Conservation (phyloP, 805 yeast species). For the Saturnispora ahearnii region DNA sequence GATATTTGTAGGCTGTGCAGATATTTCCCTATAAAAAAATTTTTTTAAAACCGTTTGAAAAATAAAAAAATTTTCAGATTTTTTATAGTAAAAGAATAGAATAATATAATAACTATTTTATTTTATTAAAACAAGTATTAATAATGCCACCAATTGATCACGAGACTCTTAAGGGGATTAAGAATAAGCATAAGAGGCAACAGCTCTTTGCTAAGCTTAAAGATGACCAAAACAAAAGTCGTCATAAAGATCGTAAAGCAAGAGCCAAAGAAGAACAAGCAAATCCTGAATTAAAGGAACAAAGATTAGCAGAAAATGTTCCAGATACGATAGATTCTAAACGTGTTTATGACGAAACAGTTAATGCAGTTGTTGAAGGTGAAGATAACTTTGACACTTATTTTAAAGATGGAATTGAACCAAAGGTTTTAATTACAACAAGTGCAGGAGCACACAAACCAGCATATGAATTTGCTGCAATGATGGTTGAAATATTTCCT, state of each 20-base stretch:
- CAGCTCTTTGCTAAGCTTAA: constrained; percentile 64
- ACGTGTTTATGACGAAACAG: constrained; percentile 82
- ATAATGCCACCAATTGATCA: constrained; percentile 27
- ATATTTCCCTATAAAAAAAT: neutral
- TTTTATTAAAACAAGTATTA: neutral
- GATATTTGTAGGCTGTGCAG: neutral
- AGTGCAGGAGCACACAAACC: constrained; percentile 75
- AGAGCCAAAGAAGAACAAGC: constrained; percentile 82
- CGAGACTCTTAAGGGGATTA: constrained; percentile 39
- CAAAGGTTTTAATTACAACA: constrained; percentile 86
- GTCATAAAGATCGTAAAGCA: constrained; percentile 68
- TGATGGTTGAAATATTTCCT: constrained; percentile 76
- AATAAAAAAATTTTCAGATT: neutral
- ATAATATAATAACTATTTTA: neutral
- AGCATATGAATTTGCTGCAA: constrained; percentile 86
- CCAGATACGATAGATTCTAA: constrained; percentile 79
- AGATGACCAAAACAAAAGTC: constrained; percentile 64
- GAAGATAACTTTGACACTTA: constrained; percentile 57
- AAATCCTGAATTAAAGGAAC: constrained; percentile 73
- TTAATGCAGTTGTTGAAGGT: constrained; percentile 47
- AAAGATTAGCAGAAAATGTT: constrained; percentile 68
- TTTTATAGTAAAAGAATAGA: neutral
- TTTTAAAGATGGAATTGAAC: constrained; percentile 45
- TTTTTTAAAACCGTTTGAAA: neutral
- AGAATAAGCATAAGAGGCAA: constrained; percentile 75